Base-by-base conservation (phyloP, 352 stramenopile species). In the Phytopythium chamaehyphon region DNA sequence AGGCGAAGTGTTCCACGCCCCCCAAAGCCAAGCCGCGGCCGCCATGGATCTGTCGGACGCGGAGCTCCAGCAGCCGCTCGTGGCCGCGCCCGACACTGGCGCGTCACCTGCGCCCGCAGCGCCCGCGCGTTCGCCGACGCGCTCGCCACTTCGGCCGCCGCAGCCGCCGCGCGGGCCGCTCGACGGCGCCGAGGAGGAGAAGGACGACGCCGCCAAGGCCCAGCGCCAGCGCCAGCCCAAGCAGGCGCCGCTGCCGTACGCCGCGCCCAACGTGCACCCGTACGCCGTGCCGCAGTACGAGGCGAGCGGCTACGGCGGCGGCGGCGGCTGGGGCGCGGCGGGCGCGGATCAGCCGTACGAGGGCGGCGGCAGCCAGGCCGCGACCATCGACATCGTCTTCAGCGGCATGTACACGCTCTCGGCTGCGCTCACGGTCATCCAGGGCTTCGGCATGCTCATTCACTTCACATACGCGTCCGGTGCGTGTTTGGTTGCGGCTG, bases 341-440 rank as follows among this genome's bases (percentile, higher is more conserved):
- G 57, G 58, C 1, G 61, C 74, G 46, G 61, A 83, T 16, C 61
- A 71, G 15, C 39, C 55, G 37, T 71, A 73, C 21, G 73, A 84
- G 38, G 71, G 72, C 36, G 66, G 47, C 43, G 64, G 71, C 38
- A 66, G 71, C 11, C 56, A 70, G 38, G 62, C 64, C 46, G 69
- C 71, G 44, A 83, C 63, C 18, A 80, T 94, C 56, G 83, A 94
- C 56, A 81, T 94, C 18, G 69, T 87, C 21, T 86, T 94, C 38
- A 91, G 81, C 43, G 83, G 83, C 44, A 83, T 94, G 76, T 94
- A 94, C 74, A 94, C 83, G 33, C 65, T 94, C 31, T 78, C 83
- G 5, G 82, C 83, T 0, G 79, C 78, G 28, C 66, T 94, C 49
- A 94, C 83, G 6, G 71, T 94, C 47, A 76, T 94, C 43, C 76